These are phyloP conservation scores for Fusarium longipes DNA, from an alignment of 2,329 filamentous ascomycete species.

Conservation along the genomic window DNA sequence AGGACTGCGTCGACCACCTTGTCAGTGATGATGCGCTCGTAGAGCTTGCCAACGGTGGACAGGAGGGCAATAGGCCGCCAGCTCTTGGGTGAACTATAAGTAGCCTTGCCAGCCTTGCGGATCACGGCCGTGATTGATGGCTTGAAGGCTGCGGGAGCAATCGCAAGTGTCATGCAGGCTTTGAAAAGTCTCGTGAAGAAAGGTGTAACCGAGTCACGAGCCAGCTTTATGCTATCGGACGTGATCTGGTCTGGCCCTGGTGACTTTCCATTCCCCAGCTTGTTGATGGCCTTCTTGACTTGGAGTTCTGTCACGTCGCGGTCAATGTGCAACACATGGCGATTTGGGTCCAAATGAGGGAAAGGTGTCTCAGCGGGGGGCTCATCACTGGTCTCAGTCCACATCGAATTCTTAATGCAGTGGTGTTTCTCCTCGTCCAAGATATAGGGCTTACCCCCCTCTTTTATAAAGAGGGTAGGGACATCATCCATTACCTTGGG, in stretches of 20 bases:
- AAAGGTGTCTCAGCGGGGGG: no score
- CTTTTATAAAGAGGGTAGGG: no score
- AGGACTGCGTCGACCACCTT: background rate
- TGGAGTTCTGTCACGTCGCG: background rate
- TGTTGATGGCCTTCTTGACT: background rate
- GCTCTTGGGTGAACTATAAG: background rate
- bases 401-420: no score
- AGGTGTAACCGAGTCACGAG: background rate
- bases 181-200: background rate
- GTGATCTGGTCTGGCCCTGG: constrained; percentile 2
- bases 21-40: background rate
- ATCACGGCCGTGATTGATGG: background rate
- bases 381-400: no score
- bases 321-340: background rate
- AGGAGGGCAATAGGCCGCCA: constrained; percentile 15
- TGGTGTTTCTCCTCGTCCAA: no score
- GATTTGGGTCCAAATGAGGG: no score
- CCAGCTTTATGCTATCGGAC: constrained; percentile 10
- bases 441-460: no score
- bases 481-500: no score
- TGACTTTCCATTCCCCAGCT: background rate
- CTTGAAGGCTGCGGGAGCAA: background rate
- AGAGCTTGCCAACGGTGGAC: constrained; percentile 1
- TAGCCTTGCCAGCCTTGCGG: constrained; percentile 7
- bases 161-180: background rate